Base-by-base conservation (phyloP, 2,329 filamentous ascomycete species). In the Polytolypa hystricis region DNA sequence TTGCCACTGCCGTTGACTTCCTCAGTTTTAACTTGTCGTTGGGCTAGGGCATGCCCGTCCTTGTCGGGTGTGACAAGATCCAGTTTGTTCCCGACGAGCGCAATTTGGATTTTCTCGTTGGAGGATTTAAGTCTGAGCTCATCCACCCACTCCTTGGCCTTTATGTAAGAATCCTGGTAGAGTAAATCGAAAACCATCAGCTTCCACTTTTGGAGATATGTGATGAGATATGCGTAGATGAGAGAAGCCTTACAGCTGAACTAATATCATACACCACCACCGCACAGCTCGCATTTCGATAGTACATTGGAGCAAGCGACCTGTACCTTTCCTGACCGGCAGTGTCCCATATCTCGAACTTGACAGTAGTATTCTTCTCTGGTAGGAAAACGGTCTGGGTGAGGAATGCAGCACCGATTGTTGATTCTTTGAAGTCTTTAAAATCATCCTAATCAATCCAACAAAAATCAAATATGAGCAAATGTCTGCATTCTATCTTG, bases 311-410 rank as follows among this genome's bases (percentile, higher is more conserved):
- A 21, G 91, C 91, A 48, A 98, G 73, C 9, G 91, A 96, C 73
- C 96, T 96, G 75, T 96, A 98, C 57, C 93, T 79, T 67, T 98
- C 91, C 68, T 98, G 91, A 46, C 91, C 91, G 45, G 91, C 91
- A 7, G 91, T 98, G 65, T 95, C 87, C 87, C 91, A 98, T 59
- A 98, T 98, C 67, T 98, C 91, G 57, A 98, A 98, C 71, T 98
- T 98, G 65, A 98, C 89, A 39, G 91, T 98, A 42, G 91, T 96
- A 65, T 79, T 91, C n/a, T n/a, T n/a, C 59, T 96, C 91, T 61
- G 96, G 89, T 64, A 98, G 81, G 40, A 89, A 89, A 61, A 98
- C 95, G 50, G 91, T 98, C 67, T 98, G 91, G 54, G 91, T 98
- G 50, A 98, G 76, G 73, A 98, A 98, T 50, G 93, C 93, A 52